Evolutionary conservation across 768 basidiomycete genomes (phyloP), one percentile per base, ranked within the genome.

Genomic region (Tricholoma sp.): DNA sequence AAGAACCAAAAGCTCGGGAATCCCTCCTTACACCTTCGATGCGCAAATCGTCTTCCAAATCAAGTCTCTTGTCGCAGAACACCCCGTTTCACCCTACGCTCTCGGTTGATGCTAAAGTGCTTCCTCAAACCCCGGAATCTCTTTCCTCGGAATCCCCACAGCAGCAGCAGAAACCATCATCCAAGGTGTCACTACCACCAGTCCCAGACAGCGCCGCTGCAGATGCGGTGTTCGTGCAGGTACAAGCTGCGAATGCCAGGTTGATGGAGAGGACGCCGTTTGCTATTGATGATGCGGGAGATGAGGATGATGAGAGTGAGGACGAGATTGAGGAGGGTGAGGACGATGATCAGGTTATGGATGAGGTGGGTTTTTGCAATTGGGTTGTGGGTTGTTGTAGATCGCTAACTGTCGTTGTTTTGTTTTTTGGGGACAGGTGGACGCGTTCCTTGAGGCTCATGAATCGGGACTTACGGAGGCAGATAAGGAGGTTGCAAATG

Each of bases 201-300:
- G 46, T 73, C 2, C 76, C 77, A 1, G 74, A 75, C 51, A 74
- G 67, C 45, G 75, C 71, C 12, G 69, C 70, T 24, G 47, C 47
- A n/a, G 47, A 49, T n/a, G 43, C 21, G 43, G 43, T 22, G 43
- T 75, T 82, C 46, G 76, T 91, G 50, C 79, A 87, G 64, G 76
- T 91, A 51, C 79, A 86, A 63, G 87, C 86, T 0, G 90, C 88
- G 51, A 89, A 83, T 61, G 88, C 88, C 31, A 91, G 91, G 29
- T 77, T 93, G 47, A 88, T 95, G 88, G 91, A 96, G 69, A 79
- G 96, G 43, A 94, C 92, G 22, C 88, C 89, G 61, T 99, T 99
- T 69, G 94, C 93, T n/a, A 97, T 98, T 59, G 97, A 99, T 66
- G 93, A 94, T 71, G 92, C 87, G 4, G 88, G 88, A 11, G 91